phyloP scores from a whole-genome alignment of 768 basidiomycete species.

The Lactarius trivialis region DNA sequence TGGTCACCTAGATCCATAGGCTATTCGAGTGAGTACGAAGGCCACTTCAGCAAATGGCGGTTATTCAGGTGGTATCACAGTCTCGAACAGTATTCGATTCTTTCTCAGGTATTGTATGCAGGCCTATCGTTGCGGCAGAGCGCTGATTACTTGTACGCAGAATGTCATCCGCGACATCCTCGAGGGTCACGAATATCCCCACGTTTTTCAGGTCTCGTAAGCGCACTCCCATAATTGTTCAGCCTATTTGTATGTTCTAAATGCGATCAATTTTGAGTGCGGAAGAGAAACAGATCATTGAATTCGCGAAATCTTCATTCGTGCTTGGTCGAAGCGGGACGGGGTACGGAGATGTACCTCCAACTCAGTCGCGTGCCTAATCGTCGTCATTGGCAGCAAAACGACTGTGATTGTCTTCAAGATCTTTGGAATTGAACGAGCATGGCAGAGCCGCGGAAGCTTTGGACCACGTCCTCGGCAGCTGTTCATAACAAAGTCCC shows the following conservation, averaged over 20 bases:
- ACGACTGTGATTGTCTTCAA: conserved; percentile 75
- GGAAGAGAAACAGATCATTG: conserved; percentile 19
- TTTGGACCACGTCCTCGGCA: conserved; percentile 49
- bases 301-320: conserved; percentile 15
- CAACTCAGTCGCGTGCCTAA: neutral
- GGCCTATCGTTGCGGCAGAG: neutral
- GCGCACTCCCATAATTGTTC: neutral
- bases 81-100: conserved; percentile 17
- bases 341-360: conserved; percentile 38
- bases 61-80: neutral
- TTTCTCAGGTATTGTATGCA: conserved; percentile 8
- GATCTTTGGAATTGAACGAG: conserved; percentile 61
- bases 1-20: neutral
- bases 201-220: conserved; percentile 21
- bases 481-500: conserved; percentile 67
- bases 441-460: conserved; percentile 37
- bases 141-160: neutral
- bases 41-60: neutral
- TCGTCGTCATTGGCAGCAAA: conserved; percentile 39
- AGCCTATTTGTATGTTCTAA: neutral
- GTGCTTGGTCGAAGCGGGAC: conserved; percentile 56
- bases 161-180: conserved; percentile 13
- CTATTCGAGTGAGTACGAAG: conserved; percentile 12
- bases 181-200: conserved; percentile 13
- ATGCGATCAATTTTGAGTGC: neutral